These are phyloP conservation scores for Kingdonia uniflora DNA, from an alignment of 164 flowering plant species.

Conservation along the genomic window DNA sequence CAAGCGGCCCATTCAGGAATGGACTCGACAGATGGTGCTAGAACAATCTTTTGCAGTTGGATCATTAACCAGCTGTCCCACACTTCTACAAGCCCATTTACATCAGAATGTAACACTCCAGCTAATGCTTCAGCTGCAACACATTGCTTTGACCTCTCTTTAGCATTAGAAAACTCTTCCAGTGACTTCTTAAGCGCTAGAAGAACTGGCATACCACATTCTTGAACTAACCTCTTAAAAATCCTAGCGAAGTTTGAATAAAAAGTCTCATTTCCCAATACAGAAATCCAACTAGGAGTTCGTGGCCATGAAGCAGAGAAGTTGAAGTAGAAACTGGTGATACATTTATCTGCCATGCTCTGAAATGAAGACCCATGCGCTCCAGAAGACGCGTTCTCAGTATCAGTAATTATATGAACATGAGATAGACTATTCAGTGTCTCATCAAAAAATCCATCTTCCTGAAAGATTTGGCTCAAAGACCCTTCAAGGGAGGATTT, in stretches of 20 bases:
- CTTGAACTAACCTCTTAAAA: slow-evolving; percentile 81
- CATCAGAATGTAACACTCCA: slow-evolving; percentile 89
- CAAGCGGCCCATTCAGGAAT: slow-evolving; percentile 97
- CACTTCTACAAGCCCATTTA: slow-evolving; percentile 56
- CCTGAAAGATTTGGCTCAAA: slow-evolving; percentile 58
- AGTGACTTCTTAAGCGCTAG: slow-evolving; percentile 44
- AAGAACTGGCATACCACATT: slow-evolving; percentile 86
- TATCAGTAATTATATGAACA: slow-evolving; percentile 74
- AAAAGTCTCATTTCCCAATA: slow-evolving; percentile 71
- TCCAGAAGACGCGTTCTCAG: slow-evolving; percentile 59
- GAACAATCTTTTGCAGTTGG: slow-evolving; percentile 55
- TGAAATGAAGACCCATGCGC: slow-evolving; percentile 67
- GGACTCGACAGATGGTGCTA: slow-evolving; percentile 82
- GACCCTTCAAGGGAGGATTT: slow-evolving; percentile 76
- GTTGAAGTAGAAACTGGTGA: slow-evolving; percentile 89
- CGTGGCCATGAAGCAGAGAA: slow-evolving; percentile 98
- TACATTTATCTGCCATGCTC: slow-evolving; percentile 84
- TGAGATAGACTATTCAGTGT: slow-evolving; percentile 80
- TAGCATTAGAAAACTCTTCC: slow-evolving; percentile 67
- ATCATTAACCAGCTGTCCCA: slow-evolving; percentile 84
- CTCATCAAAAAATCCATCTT: slow-evolving; percentile 74
- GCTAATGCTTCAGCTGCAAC: slow-evolving; percentile 98
- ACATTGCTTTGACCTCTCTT: slow-evolving; percentile 95
- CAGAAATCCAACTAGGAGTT: slow-evolving; percentile 93
- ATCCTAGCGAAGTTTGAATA: slow-evolving; percentile 88